A percentile compares a stretch with the other conserved stretches of the same genome.
phyloP scores from a whole-genome alignment of 768 basidiomycete species.

The Baorangia bicolor region DNA sequence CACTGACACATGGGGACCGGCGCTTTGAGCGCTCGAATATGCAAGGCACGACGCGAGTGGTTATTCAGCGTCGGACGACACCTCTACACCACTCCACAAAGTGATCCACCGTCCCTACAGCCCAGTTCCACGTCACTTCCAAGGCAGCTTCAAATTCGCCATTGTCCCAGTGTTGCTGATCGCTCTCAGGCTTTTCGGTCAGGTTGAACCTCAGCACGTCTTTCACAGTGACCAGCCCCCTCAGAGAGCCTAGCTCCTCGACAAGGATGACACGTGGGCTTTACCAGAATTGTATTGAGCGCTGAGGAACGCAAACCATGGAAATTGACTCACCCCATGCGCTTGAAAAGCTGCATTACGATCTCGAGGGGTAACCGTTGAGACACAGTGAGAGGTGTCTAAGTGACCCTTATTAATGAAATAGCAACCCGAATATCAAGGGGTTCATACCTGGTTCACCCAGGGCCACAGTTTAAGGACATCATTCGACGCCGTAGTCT shows the following conservation, averaged over 20 bases:
- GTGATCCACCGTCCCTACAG: slow-evolving; percentile 37
- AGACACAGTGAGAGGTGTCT: slow-evolving; percentile 95
- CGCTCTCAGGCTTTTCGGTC: slow-evolving; percentile 49
- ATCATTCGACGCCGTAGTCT: slow-evolving; percentile 54
- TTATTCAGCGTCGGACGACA: slow-evolving; percentile 22
- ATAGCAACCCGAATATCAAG: background rate
- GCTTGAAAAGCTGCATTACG: slow-evolving; percentile 95
- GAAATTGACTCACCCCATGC: slow-evolving; percentile 79
- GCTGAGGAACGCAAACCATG: background rate
- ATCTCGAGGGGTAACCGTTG: slow-evolving; percentile 93
- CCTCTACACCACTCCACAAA: slow-evolving; percentile 27
- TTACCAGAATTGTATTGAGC: background rate
- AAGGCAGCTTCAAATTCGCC: slow-evolving; percentile 65
- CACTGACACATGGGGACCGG: too few relatives aligned
- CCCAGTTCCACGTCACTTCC: slow-evolving; percentile 61
- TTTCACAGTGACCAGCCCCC: slow-evolving; percentile 91
- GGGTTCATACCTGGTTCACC: slow-evolving; percentile 79
- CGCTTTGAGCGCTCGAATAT: background rate
- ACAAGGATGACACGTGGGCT: slow-evolving; percentile 97
- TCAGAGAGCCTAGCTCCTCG: slow-evolving; percentile 77
- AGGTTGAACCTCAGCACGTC: slow-evolving; percentile 89
- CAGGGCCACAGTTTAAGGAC: slow-evolving; percentile 79
- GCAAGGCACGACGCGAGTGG: background rate
- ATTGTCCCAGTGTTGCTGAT: slow-evolving; percentile 54
- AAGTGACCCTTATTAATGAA: background rate